Evolutionary conservation across 176 grass and related monocot genomes (phyloP), one percentile per base, ranked within the genome.

Genomic region (Carex littledalei): DNA sequence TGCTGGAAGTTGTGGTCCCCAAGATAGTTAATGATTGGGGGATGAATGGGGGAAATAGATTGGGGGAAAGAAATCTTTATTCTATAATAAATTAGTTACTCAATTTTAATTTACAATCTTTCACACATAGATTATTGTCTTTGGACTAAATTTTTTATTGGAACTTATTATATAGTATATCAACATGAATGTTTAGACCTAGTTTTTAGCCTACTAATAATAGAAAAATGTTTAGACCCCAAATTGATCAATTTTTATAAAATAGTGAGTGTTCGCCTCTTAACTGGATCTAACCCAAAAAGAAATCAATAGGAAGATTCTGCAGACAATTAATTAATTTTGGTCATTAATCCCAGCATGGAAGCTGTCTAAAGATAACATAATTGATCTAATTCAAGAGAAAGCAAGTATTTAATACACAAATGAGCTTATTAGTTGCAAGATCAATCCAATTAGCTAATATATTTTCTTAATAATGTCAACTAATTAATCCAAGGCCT

Each of bases 401-500:
- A 78, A 78, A 57, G 5, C 24, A 6, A 57, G 14, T 78, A 56
- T 78, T 57, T 34, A 78, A 78, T 78, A 54, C 47, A 53, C 7
- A 14, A 76, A 52, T 8, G 21, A 53, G 45, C 12, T 76, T 53
- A 26, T 47, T 45, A 78, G 24, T 14, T 56, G 50, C 74, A 34
- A 78, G 24, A 50, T 78, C 74, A 78, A 54, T 47, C 12, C 20
- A 77, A 56, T 78, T 56, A 78, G 56, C 2, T 8, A 56, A 56
- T 56, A 15, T 17, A 78, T 35, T 78, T n/a, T 77, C 1, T 78
- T 57, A 78, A 57, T 56, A 76, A 76, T 76, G 47, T 76, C 21
- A 76, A 54, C 47, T 76, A 15, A 76, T 76, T 54, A 53, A 76
- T 29, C 6, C 74, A 55, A 29, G 74, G 7, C 74, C 24, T 32